These are phyloP conservation scores for Pythium periplocum DNA, from an alignment of 352 stramenopile genomes.

Conservation along the genomic window DNA sequence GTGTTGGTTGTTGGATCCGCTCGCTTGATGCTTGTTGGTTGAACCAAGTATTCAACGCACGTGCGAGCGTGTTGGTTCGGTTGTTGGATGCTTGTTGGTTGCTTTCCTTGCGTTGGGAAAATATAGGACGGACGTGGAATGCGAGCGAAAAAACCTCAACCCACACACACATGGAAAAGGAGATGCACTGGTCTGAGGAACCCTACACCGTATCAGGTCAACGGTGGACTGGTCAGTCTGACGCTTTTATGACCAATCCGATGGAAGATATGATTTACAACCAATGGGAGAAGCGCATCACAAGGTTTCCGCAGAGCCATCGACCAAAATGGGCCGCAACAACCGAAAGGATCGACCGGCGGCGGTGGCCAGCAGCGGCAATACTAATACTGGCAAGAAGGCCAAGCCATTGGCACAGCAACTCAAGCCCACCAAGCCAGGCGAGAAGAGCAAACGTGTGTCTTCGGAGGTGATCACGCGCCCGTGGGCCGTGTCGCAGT, in stretches of 20 bases:
- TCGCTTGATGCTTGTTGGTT: too few species aligned
- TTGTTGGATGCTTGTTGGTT: not conserved
- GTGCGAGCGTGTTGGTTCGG: too few species aligned
- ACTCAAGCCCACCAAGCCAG: constrained; percentile 4
- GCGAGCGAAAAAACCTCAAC: too few species aligned
- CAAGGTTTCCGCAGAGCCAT: not conserved
- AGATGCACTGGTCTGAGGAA: too few species aligned
- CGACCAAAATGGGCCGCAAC: constrained; percentile 13
- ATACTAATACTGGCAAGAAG: constrained; percentile 7
- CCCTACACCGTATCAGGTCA: not conserved
- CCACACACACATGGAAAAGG: too few species aligned
- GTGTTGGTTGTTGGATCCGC: too few species aligned
- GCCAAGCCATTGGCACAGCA: constrained; percentile 6
- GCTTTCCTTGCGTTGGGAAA: not conserved
- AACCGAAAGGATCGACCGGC: constrained; percentile 10
- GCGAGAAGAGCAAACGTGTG: constrained; percentile 4
- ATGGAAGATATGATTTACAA: too few species aligned
- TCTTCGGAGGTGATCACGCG: constrained; percentile 20
- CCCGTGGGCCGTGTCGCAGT: constrained; percentile 46
- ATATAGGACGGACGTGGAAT: too few species aligned
- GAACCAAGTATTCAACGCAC: too few species aligned
- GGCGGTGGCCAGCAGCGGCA: constrained; percentile 2
- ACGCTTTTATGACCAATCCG: too few species aligned
- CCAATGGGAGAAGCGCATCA: too few species aligned
- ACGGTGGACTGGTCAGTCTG: too few species aligned